Evolutionary conservation across 2,329 filamentous ascomycete genomes (phyloP), one percentile per base, ranked within the genome.

Genomic region (Penicillium decumbens): DNA sequence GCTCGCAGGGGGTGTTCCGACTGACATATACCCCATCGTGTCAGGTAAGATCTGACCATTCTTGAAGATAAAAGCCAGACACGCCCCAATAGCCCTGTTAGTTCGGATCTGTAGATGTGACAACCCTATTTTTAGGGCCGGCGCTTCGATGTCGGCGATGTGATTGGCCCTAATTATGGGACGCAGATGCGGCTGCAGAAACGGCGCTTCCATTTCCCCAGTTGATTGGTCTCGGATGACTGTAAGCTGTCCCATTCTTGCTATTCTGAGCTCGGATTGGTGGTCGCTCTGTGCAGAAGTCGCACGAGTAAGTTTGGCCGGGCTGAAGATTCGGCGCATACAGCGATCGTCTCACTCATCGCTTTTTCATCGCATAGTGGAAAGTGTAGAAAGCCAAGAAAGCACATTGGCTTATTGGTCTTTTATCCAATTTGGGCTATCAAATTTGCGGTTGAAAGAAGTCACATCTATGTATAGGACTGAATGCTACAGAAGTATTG

Each of bases 101-200:
- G 32, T 33, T 20, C 40, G 41, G 24, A 42, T 49, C 49, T 57
- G 33, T 23, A 37, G 33, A 37, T 37, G 59, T 61, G 59, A 60
- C 41, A 48, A 45, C 43, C 52, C 57, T 61, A 56, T 54, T 52
- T 55, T 51, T 59, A 51, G 56, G 49, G 59, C 50, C 51, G 64
- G 66, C 66, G 66, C 58, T 64, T 67, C 67, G 57, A 43, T 44
- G 27, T 27, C 50, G 43, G 29, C 50, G 50, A 23, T 51, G 47
- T 59, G 60, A 61, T 59, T 61, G 61, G 60, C 46, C 45, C 30
- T 23, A 24, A 45, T 40, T 32, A 45, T 55, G 52, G 51, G 51
- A 55, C 50, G 45, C 50, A 39, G 23, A 52, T 49, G 44, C 41
- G 47, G 49, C 44, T 56, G 53, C 54, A 61, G 50, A 27, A 49